Base-by-base conservation (phyloP, 1,284 basidiomycete genomes). In the Leccinum laetum region DNA sequence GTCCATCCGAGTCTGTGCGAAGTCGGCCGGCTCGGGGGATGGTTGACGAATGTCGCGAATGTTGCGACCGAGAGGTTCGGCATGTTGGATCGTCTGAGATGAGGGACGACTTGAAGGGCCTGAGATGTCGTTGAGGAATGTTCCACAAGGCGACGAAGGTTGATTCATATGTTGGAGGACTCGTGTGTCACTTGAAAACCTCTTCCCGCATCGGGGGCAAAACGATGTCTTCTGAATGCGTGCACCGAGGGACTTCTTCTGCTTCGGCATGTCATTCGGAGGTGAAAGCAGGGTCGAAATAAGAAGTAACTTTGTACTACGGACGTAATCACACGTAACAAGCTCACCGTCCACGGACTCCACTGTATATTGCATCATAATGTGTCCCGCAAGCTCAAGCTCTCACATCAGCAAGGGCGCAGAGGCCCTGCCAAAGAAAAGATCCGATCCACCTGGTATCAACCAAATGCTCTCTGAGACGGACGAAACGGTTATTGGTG, bases 161-260 rank as follows among this genome's bases (percentile, higher is more conserved):
- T 64, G 60, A 21, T 64, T 64, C 63, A 64, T 62, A 13, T 64
- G 61, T 18, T 64, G 44, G 8, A 62, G 61, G 24, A 64, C 13
- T 13, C 8, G 18, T 8, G 39, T 62, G 3, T 64, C 55, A 32
- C 24, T 55, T 29, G 55, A 4, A 18, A 64, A 64, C 39, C 63
- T 58, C 18, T 58, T 64, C 3, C 61, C 21, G 11, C 60, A 62
- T 53, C 37, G 37, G 37, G 37, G 37, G 37, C 37, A 37, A 37
- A 37, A 37, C 37, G 13, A 37, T 13, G 37, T 62, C 56, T 64
- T 64, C 24, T 49, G 53, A 13, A 24, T 6, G 7, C 9, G 9
- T 3, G 16, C 3, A 46, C 14, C 7, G 2, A 44, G 37, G 14
- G 3, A 11, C 53, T 59, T 65, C 37, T 65, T 65, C 24, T 2